Evolutionary conservation across 1,139 yeast genomes (phyloP).

Genomic region (Blastobotrys niveus): DNA sequence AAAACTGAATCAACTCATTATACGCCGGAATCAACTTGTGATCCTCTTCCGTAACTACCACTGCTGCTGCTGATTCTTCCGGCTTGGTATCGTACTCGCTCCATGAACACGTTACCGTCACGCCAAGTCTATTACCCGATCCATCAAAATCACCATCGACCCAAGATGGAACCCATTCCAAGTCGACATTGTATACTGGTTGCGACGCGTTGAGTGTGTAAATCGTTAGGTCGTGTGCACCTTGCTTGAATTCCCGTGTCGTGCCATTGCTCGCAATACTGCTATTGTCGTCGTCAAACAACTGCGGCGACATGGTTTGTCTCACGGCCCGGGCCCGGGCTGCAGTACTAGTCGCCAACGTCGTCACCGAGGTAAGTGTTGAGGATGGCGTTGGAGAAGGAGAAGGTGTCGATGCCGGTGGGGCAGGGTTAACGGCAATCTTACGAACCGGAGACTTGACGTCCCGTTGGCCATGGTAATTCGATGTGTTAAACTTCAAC

Average conservation of each 20-base stretch:
- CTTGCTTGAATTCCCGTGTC: constrained; percentile 33
- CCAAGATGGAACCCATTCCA: constrained; percentile 75
- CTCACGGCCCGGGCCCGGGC: too few species aligned
- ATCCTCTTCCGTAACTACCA: constrained; percentile 34
- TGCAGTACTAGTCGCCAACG: too few species aligned
- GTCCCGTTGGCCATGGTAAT: constrained; percentile 32
- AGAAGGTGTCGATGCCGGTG: constrained; percentile 1
- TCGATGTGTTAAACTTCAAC: constrained; percentile 49
- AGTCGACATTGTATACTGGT: constrained; percentile 50
- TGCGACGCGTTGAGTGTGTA: constrained; percentile 61
- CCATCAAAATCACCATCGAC: constrained; percentile 42
- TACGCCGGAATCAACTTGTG: constrained; percentile 51
- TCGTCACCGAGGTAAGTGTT: too few species aligned
- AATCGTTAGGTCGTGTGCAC: constrained; percentile 57
- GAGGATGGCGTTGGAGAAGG: constrained; percentile 1
- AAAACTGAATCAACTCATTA: constrained; percentile 57
- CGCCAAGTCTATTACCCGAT: constrained; percentile 39
- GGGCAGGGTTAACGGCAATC: constrained; percentile 43
- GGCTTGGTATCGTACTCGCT: constrained; percentile 55
- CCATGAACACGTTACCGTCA: constrained; percentile 65
- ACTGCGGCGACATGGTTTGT: too few species aligned
- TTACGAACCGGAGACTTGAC: constrained; percentile 56
- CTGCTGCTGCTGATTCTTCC: too few species aligned
- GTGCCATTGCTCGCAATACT: constrained; percentile 14
- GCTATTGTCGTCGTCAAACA: neutral